Evolutionary conservation across 192 early-diverging fungal genomes (phyloP), one percentile per base, ranked within the genome.

Genomic region (Backusella luteola): DNA sequence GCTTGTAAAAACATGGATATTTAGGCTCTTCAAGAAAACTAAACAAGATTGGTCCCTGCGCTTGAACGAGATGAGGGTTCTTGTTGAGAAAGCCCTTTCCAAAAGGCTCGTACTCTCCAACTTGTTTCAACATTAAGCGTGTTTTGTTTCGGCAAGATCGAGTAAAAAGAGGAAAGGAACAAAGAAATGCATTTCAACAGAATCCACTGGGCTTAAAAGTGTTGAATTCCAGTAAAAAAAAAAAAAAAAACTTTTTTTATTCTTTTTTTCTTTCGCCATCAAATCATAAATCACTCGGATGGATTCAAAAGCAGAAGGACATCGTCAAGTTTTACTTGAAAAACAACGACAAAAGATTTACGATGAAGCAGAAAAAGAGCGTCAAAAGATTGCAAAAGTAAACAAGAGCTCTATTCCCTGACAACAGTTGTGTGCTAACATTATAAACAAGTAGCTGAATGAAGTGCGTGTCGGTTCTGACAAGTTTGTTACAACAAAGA

Each of bases 401-500:
- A 59, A 11, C 6, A 49, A n/a, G 5, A 68, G 19, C 3, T 34
- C 36, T 26, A 21, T 46, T 66, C n/a, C 23, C 1, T 12, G 38
- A 11, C 38, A 1, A 44, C 42, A 44, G 42, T 44, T 44, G 42
- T 44, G 42, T 44, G 38, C 39, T 44, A 36, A 38, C 14, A 21
- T 12, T 19, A n/a, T 19, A 7, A n/a, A 79, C 23, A 39, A 59
- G 14, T 56, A 92, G 87, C 89, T 94, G 59, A 89, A 87, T 53
- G 82, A 91, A 81, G 91, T 95, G 34, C 82, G 86, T 23, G 86
- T 91, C 71, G 86, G 93, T 11, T 82, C 87, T 4, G 91, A 92
- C 73, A 93, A 93, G 76, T 98, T 97, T 78, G 92, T 96, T 0
- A 77, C 89, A 9, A 91, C 94, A 42, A 85, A 90, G 46, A 90